These are phyloP conservation scores for Metschnikowia rubicola DNA, from an alignment of 805 yeast genomes.

Conservation along the genomic window DNA sequence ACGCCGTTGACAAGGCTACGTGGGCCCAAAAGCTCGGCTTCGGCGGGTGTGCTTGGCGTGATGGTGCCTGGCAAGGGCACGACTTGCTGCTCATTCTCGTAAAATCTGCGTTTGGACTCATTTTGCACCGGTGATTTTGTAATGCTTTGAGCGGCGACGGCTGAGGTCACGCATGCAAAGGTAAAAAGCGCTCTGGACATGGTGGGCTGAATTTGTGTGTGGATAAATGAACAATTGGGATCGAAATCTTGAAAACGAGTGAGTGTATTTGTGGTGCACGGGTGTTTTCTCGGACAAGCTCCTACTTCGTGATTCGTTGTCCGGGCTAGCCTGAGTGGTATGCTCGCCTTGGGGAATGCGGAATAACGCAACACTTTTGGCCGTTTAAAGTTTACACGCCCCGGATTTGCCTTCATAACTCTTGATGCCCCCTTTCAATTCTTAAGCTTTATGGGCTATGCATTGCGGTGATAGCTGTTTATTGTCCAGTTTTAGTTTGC, in stretches of 20 bases:
- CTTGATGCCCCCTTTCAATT: too few relatives aligned
- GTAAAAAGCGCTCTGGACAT: constrained; percentile 9
- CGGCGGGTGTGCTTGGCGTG: constrained; percentile 40
- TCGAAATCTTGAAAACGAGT: background rate
- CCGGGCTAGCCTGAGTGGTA: too few relatives aligned
- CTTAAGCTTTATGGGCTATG: too few relatives aligned
- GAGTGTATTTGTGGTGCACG: background rate
- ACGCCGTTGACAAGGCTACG: constrained; percentile 52
- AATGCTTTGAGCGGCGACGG: background rate
- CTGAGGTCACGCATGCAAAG: constrained; percentile 3
- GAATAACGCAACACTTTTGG: too few relatives aligned
- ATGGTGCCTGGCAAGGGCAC: constrained; percentile 51
- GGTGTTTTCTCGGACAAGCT: too few relatives aligned
- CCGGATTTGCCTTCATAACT: too few relatives aligned
- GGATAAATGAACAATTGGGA: background rate
- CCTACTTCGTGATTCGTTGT: too few relatives aligned
- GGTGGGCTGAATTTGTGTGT: background rate
- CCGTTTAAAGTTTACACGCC: too few relatives aligned
- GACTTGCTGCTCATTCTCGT: constrained; percentile 46
- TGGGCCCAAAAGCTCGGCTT: constrained; percentile 44
- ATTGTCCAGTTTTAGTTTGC: too few relatives aligned
- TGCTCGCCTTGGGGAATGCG: too few relatives aligned
- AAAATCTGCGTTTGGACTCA: constrained; percentile 39
- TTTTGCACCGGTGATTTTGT: constrained; percentile 7
- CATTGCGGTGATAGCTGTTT: too few relatives aligned